phyloP scores from a whole-genome alignment of 2,329 filamentous ascomycete genomes.

The Phyllosticta citrichinensis region DNA sequence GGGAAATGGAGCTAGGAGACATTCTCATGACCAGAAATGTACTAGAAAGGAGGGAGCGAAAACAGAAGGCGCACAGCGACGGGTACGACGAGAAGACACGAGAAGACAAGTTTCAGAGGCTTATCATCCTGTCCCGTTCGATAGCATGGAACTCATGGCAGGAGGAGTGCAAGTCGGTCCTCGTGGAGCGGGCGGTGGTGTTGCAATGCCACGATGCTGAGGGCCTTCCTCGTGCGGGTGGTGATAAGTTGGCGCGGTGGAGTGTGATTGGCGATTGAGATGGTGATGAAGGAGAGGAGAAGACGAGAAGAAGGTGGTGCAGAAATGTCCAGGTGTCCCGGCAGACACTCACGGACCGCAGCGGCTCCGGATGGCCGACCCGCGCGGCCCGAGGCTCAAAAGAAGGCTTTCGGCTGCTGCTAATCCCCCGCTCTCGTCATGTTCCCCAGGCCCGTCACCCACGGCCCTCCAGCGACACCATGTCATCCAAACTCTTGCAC shows the following conservation, averaged over 20 bases:
- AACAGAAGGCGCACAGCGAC: neutral
- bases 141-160: neutral
- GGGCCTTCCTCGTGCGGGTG: too few relatives aligned
- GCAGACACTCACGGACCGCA: neutral
- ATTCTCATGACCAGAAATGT: neutral
- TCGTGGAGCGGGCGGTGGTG: neutral
- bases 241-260: neutral
- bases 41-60: neutral
- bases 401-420: neutral
- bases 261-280: neutral
- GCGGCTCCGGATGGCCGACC: neutral
- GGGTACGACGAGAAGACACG: neutral
- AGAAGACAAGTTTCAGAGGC: neutral
- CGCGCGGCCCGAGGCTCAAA: neutral
- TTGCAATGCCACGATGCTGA: neutral
- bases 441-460: neutral
- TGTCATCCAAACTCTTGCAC: neutral
- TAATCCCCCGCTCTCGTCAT: slow-evolving; percentile 4
- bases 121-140: neutral
- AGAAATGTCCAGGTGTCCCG: neutral
- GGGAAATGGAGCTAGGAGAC: neutral
- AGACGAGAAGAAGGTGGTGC: neutral
- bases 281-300: neutral
- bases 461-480: neutral
- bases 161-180: neutral